Evolutionary conservation across 306 rosid species (phyloP).

Genomic region (Malus sylvestris): DNA sequence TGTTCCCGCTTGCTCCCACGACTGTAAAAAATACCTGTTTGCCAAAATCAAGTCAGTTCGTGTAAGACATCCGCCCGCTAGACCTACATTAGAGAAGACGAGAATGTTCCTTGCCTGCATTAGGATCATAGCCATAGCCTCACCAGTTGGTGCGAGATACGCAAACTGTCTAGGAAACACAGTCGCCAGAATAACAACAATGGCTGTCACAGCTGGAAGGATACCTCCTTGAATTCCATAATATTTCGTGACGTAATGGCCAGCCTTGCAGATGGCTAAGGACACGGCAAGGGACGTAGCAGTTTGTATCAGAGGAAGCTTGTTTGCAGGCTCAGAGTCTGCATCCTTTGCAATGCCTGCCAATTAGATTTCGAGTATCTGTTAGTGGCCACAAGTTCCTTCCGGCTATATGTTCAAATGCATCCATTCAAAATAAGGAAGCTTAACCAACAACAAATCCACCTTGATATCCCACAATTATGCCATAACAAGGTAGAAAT

Average conservation of each 20-base stretch:
- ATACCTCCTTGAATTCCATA: constrained; percentile 38
- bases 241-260: constrained; percentile 30
- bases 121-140: constrained; percentile 44
- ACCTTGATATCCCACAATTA: background rate
- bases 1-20: constrained; percentile 44
- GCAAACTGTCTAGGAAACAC: constrained; percentile 29
- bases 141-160: constrained; percentile 45
- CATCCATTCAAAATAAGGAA: background rate
- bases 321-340: constrained; percentile 16
- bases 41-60: background rate
- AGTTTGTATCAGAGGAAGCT: constrained; percentile 32
- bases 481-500: background rate
- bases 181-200: constrained; percentile 37
- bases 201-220: constrained; percentile 42
- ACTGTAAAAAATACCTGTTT: constrained; percentile 42
- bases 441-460: background rate
- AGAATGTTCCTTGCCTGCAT: constrained; percentile 27
- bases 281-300: constrained; percentile 37
- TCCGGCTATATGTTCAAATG: background rate
- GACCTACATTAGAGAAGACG: background rate
- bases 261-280: constrained; percentile 42
- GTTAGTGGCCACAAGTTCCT: background rate
- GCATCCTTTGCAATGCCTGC: constrained; percentile 20
- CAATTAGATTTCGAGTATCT: background rate
- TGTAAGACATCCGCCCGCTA: too few relatives aligned